phyloP scores from a whole-genome alignment of 306 rosid species.

The Vigna nakashimae region DNA sequence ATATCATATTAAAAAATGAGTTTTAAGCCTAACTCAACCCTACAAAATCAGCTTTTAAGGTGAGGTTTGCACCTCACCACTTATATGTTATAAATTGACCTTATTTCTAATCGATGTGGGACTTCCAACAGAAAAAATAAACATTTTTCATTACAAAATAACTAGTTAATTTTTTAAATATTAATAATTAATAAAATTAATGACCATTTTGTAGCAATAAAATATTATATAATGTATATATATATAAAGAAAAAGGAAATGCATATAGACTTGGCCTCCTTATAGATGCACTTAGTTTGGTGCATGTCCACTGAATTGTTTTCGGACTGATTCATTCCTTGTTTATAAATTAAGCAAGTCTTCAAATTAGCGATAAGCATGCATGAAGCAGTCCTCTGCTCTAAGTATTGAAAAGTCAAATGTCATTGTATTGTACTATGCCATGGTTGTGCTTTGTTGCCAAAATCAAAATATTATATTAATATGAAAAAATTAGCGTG shows the following conservation, averaged over 20 bases:
- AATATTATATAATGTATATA: no score
- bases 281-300: background rate
- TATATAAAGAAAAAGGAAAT: background rate
- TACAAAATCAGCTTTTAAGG: fast-evolving
- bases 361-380: background rate
- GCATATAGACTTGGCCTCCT: background rate
- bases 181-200: no score
- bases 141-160: no score
- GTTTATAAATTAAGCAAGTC: background rate
- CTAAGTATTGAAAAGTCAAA: background rate
- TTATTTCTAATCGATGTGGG: no score
- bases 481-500: no score
- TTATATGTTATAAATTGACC: no score
- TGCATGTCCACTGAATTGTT: background rate
- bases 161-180: no score
- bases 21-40: no score
- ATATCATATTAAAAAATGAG: no score
- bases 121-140: no score
- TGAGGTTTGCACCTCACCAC: no score
- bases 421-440: background rate
- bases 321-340: background rate
- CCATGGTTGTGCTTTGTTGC: background rate
- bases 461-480: background rate
- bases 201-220: no score
- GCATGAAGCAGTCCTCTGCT: background rate